These are phyloP conservation scores for Citrus australasica DNA, from an alignment of 345 rosid species.

Conservation along the genomic window DNA sequence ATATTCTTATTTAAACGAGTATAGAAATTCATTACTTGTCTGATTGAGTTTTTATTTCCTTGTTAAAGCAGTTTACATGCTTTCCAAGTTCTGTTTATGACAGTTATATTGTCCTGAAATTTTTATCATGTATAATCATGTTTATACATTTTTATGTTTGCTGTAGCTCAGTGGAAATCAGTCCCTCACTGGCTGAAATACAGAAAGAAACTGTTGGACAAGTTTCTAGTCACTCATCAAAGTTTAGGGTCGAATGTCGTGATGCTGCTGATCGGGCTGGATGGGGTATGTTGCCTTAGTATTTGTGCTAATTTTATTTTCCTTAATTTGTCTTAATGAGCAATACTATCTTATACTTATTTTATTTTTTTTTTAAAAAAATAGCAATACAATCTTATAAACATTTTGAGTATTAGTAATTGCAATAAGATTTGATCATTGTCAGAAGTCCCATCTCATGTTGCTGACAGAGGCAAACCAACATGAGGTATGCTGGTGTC, in stretches of 20 bases:
- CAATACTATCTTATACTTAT: neutral
- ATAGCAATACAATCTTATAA: neutral
- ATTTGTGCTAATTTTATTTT: neutral
- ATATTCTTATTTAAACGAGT: neutral
- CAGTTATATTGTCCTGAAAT: neutral
- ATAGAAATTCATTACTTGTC: neutral
- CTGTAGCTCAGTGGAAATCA: conserved; percentile 92
- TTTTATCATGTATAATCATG: neutral
- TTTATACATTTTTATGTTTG: conserved; percentile 11
- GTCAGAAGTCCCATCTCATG: neutral
- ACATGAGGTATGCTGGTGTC: neutral
- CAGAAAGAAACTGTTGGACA: conserved; percentile 88
- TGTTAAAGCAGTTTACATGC: conserved; percentile 4
- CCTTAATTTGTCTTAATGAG: neutral
- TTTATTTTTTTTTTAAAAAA: too few species aligned
- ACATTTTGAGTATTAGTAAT: neutral
- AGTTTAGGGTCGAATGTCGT: conserved; percentile 80
- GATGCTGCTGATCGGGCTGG: conserved; percentile 88
- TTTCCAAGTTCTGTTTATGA: neutral
- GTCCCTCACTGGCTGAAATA: conserved; percentile 80
- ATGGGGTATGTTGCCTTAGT: conserved; percentile 60
- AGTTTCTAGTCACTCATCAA: conserved; percentile 73
- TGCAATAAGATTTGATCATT: neutral
- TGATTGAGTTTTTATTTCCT: neutral
- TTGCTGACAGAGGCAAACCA: neutral